phyloP scores from a whole-genome alignment of 805 yeast species.

The Barnettozyma salicaria region DNA sequence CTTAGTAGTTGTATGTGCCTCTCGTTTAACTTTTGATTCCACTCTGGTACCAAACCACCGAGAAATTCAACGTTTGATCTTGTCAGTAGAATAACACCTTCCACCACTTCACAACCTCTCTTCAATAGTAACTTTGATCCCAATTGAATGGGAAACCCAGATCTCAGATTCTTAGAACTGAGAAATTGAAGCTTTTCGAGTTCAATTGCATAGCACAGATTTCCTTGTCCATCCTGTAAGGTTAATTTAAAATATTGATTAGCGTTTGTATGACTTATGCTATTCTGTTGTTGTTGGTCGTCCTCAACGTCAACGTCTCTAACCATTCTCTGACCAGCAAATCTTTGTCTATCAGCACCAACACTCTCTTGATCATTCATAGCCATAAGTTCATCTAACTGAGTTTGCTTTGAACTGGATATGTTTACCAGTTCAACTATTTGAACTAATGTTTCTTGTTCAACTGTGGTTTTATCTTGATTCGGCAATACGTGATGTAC shows the following conservation, averaged over 20 bases:
- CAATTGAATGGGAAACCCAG: slow-evolving; percentile 36
- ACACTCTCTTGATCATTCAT: slow-evolving; percentile 52
- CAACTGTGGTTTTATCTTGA: not conserved
- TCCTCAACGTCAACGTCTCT: slow-evolving; percentile 46
- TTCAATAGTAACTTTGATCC: slow-evolving; percentile 56
- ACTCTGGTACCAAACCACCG: slow-evolving; percentile 34
- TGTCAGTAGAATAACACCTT: slow-evolving; percentile 39
- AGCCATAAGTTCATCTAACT: slow-evolving; percentile 49
- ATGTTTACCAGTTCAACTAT: slow-evolving; percentile 51
- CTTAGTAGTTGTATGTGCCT: slow-evolving; percentile 29
- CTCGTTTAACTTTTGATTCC: slow-evolving; percentile 33
- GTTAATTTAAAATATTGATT: slow-evolving; percentile 44
- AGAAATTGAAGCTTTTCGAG: slow-evolving; percentile 46
- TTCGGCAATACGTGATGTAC: slow-evolving; percentile 3
- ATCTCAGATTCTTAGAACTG: slow-evolving; percentile 19
- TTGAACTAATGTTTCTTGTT: slow-evolving; percentile 40
- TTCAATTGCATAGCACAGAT: slow-evolving; percentile 53
- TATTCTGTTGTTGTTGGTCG: too few species aligned
- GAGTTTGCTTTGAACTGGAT: slow-evolving; percentile 43
- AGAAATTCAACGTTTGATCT: slow-evolving; percentile 27
- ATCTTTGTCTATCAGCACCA: slow-evolving; percentile 47
- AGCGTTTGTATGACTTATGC: too few species aligned
- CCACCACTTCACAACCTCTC: slow-evolving; percentile 39
- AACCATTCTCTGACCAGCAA: slow-evolving; percentile 26
- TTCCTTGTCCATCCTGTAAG: slow-evolving; percentile 47